Conservation (phyloP, 306 rosid genomes). For the Mimosa pudica region DNA sequence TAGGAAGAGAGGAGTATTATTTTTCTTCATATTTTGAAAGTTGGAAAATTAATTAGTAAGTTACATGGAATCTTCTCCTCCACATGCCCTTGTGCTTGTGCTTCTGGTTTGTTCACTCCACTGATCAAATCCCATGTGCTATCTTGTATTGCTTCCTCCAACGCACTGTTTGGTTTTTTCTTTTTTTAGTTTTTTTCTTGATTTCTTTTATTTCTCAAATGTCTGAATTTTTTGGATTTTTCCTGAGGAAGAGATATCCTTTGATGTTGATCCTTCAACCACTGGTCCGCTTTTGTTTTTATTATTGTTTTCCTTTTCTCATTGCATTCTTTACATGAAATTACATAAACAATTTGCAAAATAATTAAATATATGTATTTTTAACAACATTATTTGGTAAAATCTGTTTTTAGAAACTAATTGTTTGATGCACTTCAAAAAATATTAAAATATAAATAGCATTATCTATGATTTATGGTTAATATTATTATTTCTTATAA, state of each 20-base stretch:
- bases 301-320: neutral
- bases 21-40: conserved; percentile 12
- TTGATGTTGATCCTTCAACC: conserved; percentile 81
- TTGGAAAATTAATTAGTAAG: conserved; percentile 15
- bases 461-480: no score
- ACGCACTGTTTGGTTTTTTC: conserved; percentile 38
- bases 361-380: neutral
- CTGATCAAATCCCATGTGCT: conserved; percentile 73
- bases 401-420: neutral
- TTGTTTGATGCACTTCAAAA: neutral
- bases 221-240: conserved; percentile 43
- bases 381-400: neutral
- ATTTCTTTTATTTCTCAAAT: conserved; percentile 25
- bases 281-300: conserved; percentile 57
- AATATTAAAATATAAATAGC: neutral
- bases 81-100: conserved; percentile 68
- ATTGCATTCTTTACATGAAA: conserved; percentile 3
- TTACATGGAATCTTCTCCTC: conserved; percentile 50
- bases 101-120: conserved; percentile 60
- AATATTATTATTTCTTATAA: neutral
- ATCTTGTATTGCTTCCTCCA: conserved; percentile 37
- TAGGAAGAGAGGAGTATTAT: neutral
- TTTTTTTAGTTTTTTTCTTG: conserved; percentile 9
- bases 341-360: neutral
- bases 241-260: conserved; percentile 48